Base-by-base conservation (phyloP, 192 early-diverging fungal genomes). In the Kickxella alabastrina region DNA sequence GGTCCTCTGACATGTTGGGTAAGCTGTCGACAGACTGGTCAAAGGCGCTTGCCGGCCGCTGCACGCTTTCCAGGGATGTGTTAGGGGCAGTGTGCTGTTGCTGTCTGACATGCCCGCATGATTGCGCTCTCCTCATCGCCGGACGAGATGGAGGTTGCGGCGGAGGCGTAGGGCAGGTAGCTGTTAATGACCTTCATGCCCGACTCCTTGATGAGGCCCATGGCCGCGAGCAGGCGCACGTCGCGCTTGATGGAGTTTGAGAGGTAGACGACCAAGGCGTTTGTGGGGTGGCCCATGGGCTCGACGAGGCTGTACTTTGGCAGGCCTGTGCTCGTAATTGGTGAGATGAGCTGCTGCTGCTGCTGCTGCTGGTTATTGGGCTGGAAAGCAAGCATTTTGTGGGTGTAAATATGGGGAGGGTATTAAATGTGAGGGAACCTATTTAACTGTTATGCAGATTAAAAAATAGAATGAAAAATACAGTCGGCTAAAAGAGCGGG, bases 171-270 rank as follows among this genome's bases (percentile, higher is more conserved):
- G 12, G 72, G 72, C 39, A 75, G 60, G 31, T 75, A 68, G 65
- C 65, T 68, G 61, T 44, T 45, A 31, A 75, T 75, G 32, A 61
- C 60, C 9, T 48, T 55, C 28, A 40, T 53, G 43, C 54, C 54
- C 6, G 60, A 35, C 43, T 75, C 72, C 18, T 50, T 54, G 35
- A 75, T 68, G 29, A 52, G 55, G 36, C 72, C 72, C 72, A 75
- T 64, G 25, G 72, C 65, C 6, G 65, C 61, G 24, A 75, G 61
- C 43, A 68, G 49, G 23, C 65, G 65, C 48, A 75, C 72, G 32
- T 75, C 72, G 57, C 72, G 72, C 28, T 40, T 52, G 43, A 75
- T 68, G n/a, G 72, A 75, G 49, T 59, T 65, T 10, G 65, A 64
- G 49, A 75, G 57, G 27, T 75, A 68, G 15, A 63, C 56, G 8